phyloP scores from a whole-genome alignment of 2,329 filamentous ascomycete species.

The Byssoonygena ceratinophila region DNA sequence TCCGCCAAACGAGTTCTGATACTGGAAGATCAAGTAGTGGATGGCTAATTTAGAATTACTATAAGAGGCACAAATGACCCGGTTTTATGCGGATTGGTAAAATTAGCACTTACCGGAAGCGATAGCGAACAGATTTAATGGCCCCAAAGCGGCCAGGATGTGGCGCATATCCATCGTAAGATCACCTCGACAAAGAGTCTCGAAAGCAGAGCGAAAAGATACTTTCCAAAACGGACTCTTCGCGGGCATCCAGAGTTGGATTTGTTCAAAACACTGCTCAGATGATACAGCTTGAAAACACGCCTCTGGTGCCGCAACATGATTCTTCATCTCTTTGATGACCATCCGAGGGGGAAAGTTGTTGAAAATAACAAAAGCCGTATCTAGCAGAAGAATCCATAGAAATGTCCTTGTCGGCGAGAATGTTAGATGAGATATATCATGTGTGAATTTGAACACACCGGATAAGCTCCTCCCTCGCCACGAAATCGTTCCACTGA shows the following conservation, averaged over 20 bases:
- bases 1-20: background rate
- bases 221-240: constrained; percentile 3
- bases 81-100: background rate
- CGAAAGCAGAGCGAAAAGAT: constrained; percentile 3
- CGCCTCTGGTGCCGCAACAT: background rate
- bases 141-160: background rate
- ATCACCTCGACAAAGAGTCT: constrained; percentile 1
- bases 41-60: background rate
- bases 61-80: background rate
- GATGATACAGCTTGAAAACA: background rate
- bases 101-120: background rate
- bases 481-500: constrained; percentile 1
- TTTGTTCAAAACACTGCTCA: constrained; percentile 1
- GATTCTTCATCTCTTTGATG: constrained; percentile 6
- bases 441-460: background rate
- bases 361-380: constrained; percentile 4
- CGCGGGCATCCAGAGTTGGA: background rate
- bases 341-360: constrained; percentile 1
- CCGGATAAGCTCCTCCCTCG: constrained; percentile 1
- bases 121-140: background rate
- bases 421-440: background rate
- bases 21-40: constrained; percentile 1
- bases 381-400: constrained; percentile 1
- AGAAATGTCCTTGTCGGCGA: background rate
- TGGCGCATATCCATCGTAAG: constrained; percentile 3